Conservation (phyloP, 768 basidiomycete genomes). For the Lactarius quietus region DNA sequence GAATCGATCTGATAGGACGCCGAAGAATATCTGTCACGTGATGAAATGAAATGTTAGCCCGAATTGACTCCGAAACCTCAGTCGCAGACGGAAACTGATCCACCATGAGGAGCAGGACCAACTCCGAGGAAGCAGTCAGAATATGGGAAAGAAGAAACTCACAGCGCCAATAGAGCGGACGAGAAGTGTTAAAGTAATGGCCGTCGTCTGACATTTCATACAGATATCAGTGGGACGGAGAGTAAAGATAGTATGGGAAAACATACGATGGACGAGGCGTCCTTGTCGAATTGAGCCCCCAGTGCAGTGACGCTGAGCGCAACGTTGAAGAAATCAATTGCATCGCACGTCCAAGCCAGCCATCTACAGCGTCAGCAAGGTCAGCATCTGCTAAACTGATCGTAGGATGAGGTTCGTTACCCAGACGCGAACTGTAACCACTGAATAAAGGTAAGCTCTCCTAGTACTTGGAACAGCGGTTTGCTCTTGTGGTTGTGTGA, state of each 20-base stretch:
- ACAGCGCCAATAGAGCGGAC: slow-evolving; percentile 79
- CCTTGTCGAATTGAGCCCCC: slow-evolving; percentile 42
- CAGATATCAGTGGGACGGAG: background rate
- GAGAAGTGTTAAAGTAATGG: slow-evolving; percentile 89
- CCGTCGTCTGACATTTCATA: slow-evolving; percentile 49
- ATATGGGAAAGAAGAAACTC: slow-evolving; percentile 25
- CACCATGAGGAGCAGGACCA: background rate
- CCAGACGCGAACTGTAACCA: slow-evolving; percentile 55
- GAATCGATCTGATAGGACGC: slow-evolving; percentile 80
- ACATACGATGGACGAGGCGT: slow-evolving; percentile 43
- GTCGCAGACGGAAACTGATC: background rate
- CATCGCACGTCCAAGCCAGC: slow-evolving; percentile 86
- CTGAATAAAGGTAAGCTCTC: slow-evolving; percentile 44
- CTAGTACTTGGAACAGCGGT: slow-evolving; percentile 41
- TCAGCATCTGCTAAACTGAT: slow-evolving; percentile 1
- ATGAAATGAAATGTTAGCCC: background rate
- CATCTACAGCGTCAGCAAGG: slow-evolving; percentile 44
- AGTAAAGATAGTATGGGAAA: background rate
- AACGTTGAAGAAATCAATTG: slow-evolving; percentile 83
- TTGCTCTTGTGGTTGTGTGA: slow-evolving; percentile 9
- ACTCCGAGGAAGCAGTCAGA: background rate
- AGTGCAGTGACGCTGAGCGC: slow-evolving; percentile 53
- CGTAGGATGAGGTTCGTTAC: slow-evolving; percentile 30
- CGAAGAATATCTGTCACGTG: slow-evolving; percentile 56
- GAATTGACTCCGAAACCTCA: background rate